phyloP scores from a whole-genome alignment of 768 basidiomycete genomes.

The Lentinula sp. region DNA sequence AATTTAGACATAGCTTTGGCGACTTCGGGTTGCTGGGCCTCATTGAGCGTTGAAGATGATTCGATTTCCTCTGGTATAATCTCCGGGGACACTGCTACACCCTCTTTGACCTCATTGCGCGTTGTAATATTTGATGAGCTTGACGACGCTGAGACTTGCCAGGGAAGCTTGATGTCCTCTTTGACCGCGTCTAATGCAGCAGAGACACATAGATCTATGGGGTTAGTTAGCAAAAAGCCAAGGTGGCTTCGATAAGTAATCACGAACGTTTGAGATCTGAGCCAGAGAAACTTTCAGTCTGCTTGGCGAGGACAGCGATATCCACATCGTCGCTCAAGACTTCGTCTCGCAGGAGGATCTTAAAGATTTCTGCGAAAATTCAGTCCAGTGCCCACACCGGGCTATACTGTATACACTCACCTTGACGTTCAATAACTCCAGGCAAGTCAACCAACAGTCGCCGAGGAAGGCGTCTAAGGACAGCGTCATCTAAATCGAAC shows the following conservation, averaged over 20 bases:
- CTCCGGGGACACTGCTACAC: background rate
- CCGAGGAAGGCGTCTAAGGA: constrained; percentile 82
- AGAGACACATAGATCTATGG: constrained; percentile 82
- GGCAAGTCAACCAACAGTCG: constrained; percentile 86
- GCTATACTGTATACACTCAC: constrained; percentile 66
- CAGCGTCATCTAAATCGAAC: constrained; percentile 88
- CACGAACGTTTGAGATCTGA: constrained; percentile 89
- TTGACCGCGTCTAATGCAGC: constrained; percentile 91
- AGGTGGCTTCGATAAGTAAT: background rate
- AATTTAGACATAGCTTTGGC: background rate
- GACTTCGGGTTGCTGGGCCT: background rate
- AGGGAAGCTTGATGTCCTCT: constrained; percentile 76
- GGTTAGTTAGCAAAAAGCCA: constrained; percentile 6
- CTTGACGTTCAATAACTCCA: constrained; percentile 78
- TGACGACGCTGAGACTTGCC: constrained; percentile 32
- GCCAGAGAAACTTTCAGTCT: constrained; percentile 85
- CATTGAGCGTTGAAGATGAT: background rate
- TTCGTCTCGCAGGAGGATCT: constrained; percentile 84
- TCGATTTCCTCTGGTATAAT: background rate
- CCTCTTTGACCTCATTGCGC: background rate
- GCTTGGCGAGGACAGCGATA: constrained; percentile 50
- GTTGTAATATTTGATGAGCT: constrained; percentile 2
- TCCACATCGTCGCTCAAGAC: constrained; percentile 59
- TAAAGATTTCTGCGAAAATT: constrained; percentile 63
- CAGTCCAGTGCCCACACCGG: constrained; percentile 15